Base-by-base conservation (phyloP, 176 grass and related monocot genomes). In the Aegilops sharonensis region DNA sequence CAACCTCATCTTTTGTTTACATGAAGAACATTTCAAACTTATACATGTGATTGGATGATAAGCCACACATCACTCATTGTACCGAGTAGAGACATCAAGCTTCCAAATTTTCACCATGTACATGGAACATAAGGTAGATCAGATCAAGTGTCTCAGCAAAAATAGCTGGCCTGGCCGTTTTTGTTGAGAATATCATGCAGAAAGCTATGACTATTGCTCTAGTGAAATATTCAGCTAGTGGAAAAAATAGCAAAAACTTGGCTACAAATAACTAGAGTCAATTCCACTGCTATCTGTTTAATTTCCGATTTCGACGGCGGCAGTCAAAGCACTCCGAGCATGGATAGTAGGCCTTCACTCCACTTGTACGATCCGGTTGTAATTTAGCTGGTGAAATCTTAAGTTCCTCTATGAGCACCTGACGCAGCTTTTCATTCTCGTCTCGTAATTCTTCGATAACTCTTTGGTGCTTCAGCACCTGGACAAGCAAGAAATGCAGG, bases 311-410 rank as follows among this genome's bases (percentile, higher is more conserved):
- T 83, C 86, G 87, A 39, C 92, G 81, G 27, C 94, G 94, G 32
- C 97, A 98, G 63, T 98, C 92, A 72, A 96, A 98, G 88, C 97
- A 98, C 42, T 98, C 92, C 5, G 88, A 94, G 91, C 91, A 98
- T 15, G 93, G 86, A 56, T 87, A 87, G 60, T 93, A 91, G 71
- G 77, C 75, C 31, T 85, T 93, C 36, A 77, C 80, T 86, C 80
- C 81, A 64, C 56, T 85, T 59, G 57, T 81, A 5, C 54, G 31
- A 78, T 77, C 65, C 87, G 14, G 40, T 73, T 78, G 83, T 43
- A 98, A 83, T 78, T 87, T 98, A 37, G 62, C 50, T 25, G 90
- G 93, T 63, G 93, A 86, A 86, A 98, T 62, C 39, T 92, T 95
- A 39, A 98, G 86, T 39, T 95, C 91, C 68, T 95, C 95, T 32